A percentile compares a stretch with the other conserved stretches of the same genome.
These are phyloP conservation scores for Sclerotinia sclerotiorum DNA, from an alignment of 2,329 filamentous ascomycete species.

Conservation along the genomic window DNA sequence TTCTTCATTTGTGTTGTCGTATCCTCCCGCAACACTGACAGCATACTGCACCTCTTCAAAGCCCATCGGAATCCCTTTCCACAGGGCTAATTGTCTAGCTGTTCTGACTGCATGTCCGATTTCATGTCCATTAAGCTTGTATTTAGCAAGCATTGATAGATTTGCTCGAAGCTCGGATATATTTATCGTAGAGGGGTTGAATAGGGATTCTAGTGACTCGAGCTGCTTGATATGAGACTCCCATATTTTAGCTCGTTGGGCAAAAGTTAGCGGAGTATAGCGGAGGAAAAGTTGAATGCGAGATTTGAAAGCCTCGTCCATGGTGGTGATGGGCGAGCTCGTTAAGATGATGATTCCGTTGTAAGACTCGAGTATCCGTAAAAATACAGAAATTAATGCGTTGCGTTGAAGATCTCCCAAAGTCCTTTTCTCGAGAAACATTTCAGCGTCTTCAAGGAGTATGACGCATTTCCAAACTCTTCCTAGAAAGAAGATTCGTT, in stretches of 20 bases:
- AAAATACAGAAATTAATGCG: constrained; percentile 34
- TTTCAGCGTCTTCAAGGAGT: constrained; percentile 21
- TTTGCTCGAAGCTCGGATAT: constrained; percentile 18
- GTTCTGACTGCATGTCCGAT: constrained; percentile 22
- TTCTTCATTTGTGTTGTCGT: not conserved
- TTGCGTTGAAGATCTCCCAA: constrained; percentile 19
- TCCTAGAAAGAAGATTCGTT: constrained; percentile 18
- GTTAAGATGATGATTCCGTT: constrained; percentile 45
- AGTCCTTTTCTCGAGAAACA: constrained; percentile 19
- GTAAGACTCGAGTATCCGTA: constrained; percentile 46
- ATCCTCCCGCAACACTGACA: not conserved
- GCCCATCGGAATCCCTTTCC: constrained; percentile 18
- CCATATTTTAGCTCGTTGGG: constrained; percentile 25
- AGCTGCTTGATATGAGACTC: constrained; percentile 33
- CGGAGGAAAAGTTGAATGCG: constrained; percentile 41
- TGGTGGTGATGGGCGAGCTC: constrained; percentile 42
- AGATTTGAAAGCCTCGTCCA: constrained; percentile 43
- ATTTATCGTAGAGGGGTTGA: constrained; percentile 19
- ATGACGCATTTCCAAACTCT: constrained; percentile 20
- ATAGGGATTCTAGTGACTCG: constrained; percentile 44
- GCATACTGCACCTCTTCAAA: constrained; percentile 18
- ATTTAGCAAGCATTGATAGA: not conserved
- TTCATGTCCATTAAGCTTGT: constrained; percentile 22
- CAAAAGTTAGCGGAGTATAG: constrained; percentile 29
- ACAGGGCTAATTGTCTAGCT: constrained; percentile 25